Evolutionary conservation across 768 basidiomycete species (phyloP).

Genomic region (Holtermannia corniformis): DNA sequence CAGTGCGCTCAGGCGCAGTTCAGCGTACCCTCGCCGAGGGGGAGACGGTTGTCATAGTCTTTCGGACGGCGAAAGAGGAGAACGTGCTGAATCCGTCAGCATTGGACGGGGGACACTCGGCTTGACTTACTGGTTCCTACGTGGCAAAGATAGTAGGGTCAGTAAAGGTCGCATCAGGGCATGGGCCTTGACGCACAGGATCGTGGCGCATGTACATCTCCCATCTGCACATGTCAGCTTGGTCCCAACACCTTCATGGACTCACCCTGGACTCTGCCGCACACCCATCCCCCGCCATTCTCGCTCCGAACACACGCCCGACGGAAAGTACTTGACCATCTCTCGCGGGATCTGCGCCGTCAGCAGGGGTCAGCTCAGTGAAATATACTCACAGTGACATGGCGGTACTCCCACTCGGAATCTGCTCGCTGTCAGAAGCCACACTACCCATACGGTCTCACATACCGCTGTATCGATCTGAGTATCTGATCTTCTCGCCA

Average conservation of each 20-base stretch:
- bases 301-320: constrained; percentile 28
- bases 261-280: constrained; percentile 34
- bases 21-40: background rate
- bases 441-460: constrained; percentile 7
- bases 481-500: constrained; percentile 32
- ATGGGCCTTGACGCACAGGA: constrained; percentile 16
- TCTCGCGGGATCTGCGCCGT: constrained; percentile 23
- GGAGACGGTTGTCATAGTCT: constrained; percentile 30
- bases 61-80: constrained; percentile 71
- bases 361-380: background rate
- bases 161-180: background rate
- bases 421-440: constrained; percentile 6
- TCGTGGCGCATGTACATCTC: constrained; percentile 39
- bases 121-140: constrained; percentile 27
- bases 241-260: constrained; percentile 1
- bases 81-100: constrained; percentile 55
- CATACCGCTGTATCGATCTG: constrained; percentile 20
- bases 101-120: background rate
- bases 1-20: background rate
- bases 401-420: constrained; percentile 34
- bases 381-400: constrained; percentile 23
- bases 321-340: constrained; percentile 23
- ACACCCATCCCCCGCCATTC: constrained; percentile 31
- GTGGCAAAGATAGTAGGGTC: background rate
- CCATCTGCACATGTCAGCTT: constrained; percentile 15